Evolutionary conservation across 2,329 filamentous ascomycete species (phyloP).

Genomic region (Botrytis elliptica): DNA sequence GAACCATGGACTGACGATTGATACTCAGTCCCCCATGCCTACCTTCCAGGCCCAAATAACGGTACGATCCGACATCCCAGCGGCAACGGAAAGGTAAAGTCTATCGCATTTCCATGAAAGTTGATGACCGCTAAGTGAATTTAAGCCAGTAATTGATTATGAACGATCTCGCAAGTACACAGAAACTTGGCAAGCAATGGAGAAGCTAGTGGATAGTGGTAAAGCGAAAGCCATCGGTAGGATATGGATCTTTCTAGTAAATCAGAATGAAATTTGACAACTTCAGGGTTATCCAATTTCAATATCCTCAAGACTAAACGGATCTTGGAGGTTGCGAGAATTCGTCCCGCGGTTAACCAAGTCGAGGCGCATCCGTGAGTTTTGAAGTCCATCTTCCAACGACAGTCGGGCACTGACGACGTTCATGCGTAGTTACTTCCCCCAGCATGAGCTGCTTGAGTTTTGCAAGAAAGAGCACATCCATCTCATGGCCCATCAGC

Average conservation of each 20-base stretch:
- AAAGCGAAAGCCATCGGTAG: constrained; percentile 18
- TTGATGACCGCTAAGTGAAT: neutral
- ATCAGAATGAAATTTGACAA: neutral
- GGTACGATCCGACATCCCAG: constrained; percentile 10
- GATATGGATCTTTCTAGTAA: neutral
- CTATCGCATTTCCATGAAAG: neutral
- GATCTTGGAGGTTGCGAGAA: constrained; percentile 14
- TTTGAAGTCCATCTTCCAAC: neutral
- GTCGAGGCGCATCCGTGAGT: constrained; percentile 12
- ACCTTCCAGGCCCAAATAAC: constrained; percentile 13
- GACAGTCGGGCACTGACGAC: accelerated
- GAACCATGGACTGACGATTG: neutral
- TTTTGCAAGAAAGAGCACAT: constrained; percentile 19
- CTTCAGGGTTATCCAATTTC: constrained; percentile 18
- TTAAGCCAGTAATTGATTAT: constrained; percentile 13
- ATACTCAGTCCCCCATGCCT: constrained; percentile 11
- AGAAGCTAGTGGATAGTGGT: constrained; percentile 1
- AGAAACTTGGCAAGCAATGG: constrained; percentile 19
- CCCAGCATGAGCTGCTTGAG: constrained; percentile 14
- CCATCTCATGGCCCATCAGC: constrained; percentile 23
- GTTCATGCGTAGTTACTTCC: neutral
- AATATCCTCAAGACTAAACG: constrained; percentile 15
- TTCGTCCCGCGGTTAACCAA: constrained; percentile 11
- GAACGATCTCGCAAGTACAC: constrained; percentile 13
- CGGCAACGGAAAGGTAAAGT: constrained; percentile 11